Percentiles rank a stretch among this genome's conserved stretches.
Conservation (phyloP, 768 basidiomycete species). For the Phlebiopsis flavidoalba region DNA sequence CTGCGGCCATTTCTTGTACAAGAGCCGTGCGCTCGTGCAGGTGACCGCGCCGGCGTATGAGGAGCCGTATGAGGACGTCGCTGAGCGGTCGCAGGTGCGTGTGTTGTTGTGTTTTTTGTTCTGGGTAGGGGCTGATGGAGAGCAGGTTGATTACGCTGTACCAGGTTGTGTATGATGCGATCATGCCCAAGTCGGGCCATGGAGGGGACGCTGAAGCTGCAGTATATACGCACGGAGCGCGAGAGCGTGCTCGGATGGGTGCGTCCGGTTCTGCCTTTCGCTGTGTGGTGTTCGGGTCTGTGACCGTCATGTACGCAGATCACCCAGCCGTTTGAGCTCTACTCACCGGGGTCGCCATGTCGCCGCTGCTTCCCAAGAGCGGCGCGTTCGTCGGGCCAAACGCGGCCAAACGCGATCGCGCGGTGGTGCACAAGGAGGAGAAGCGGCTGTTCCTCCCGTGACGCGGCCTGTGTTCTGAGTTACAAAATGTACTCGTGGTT, state of each 20-base stretch:
- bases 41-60: slow-evolving; percentile 83
- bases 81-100: slow-evolving; percentile 58
- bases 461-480: slow-evolving; percentile 83
- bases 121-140: not conserved
- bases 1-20: slow-evolving; percentile 94
- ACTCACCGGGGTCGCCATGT: slow-evolving; percentile 75
- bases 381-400: slow-evolving; percentile 77
- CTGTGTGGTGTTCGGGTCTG: not conserved
- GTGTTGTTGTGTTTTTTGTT: not conserved
- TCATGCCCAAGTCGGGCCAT: slow-evolving; percentile 90
- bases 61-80: slow-evolving; percentile 67
- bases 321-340: slow-evolving; percentile 91
- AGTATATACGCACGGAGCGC: slow-evolving; percentile 79
- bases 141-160: slow-evolving; percentile 80
- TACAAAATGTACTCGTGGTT: not conserved
- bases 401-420: slow-evolving; percentile 84
- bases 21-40: slow-evolving; percentile 85
- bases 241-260: slow-evolving; percentile 97
- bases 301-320: slow-evolving; percentile 47
- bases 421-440: slow-evolving; percentile 90
- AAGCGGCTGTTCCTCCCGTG: slow-evolving; percentile 70
- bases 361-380: slow-evolving; percentile 84
- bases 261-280: slow-evolving; percentile 21
- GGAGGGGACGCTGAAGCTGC: slow-evolving; percentile 73
- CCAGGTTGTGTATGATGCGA: slow-evolving; percentile 79